Percentiles rank a stretch among this genome's conserved stretches.
phyloP scores from a whole-genome alignment of 139 green algal genomes.

The Chlorella vulgaris region DNA sequence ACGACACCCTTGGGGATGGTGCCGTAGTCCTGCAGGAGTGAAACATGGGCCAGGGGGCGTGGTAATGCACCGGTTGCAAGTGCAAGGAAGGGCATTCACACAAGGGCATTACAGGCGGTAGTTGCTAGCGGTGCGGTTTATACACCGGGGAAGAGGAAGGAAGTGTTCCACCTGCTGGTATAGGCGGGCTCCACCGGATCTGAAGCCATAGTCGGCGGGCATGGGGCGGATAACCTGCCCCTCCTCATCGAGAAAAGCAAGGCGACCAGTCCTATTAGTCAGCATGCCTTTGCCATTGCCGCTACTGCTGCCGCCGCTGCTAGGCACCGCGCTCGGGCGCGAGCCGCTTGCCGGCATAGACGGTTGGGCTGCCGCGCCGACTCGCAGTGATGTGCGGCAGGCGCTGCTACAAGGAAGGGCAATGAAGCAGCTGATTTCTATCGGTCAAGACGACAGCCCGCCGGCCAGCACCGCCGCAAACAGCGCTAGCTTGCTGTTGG shows the following conservation, averaged over 20 bases:
- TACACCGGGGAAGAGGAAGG: too few species aligned
- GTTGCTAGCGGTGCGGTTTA: too few species aligned
- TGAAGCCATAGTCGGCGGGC: slow-evolving; percentile 89
- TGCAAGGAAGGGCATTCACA: too few species aligned
- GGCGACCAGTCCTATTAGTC: neutral
- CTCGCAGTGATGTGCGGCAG: too few species aligned
- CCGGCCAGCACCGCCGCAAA: too few species aligned
- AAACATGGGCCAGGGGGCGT: neutral
- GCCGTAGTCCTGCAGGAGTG: slow-evolving; percentile 59
- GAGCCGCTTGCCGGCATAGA: neutral
- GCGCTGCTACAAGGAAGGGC: too few species aligned
- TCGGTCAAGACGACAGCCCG: too few species aligned
- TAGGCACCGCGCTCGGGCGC: neutral
- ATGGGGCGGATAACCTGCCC: slow-evolving; percentile 55
- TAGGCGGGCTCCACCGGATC: slow-evolving; percentile 75
- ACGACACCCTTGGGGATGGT: slow-evolving; percentile 71
- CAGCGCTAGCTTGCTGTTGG: too few species aligned
- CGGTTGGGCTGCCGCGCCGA: neutral
- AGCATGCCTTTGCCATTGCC: slow-evolving; percentile 1
- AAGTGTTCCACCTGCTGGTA: slow-evolving; percentile 63
- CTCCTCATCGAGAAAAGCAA: slow-evolving; percentile 32
- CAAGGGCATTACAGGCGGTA: too few species aligned
- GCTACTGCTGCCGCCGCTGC: neutral
- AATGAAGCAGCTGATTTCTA: too few species aligned
- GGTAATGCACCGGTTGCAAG: too few species aligned